These are phyloP conservation scores for Laetiporus sulphureus DNA, from an alignment of 1,284 basidiomycete genomes.

Conservation along the genomic window DNA sequence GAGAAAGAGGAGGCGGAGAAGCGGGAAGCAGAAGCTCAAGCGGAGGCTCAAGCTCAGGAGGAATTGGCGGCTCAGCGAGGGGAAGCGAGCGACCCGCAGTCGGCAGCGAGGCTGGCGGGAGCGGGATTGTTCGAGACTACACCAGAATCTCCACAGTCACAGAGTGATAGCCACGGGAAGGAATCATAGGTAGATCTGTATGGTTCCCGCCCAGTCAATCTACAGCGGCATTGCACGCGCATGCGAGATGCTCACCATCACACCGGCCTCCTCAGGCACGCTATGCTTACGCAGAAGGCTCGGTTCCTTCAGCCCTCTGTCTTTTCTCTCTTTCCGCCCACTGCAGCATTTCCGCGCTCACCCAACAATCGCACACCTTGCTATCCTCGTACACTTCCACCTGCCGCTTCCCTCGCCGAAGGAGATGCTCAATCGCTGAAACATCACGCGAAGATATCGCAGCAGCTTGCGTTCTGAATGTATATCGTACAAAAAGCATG, in stretches of 20 bases:
- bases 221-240: not conserved
- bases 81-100: constrained; percentile 15
- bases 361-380: constrained; percentile 64
- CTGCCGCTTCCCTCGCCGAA: constrained; percentile 58
- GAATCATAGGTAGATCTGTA: not conserved
- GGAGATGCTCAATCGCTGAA: constrained; percentile 62
- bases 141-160: constrained; percentile 3
- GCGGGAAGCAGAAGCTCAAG: constrained; percentile 9
- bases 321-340: constrained; percentile 40
- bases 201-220: not conserved
- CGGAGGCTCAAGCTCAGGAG: constrained; percentile 9
- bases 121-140: constrained; percentile 22
- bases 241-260: not conserved
- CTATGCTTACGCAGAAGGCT: too few species aligned
- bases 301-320: not conserved
- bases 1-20: constrained; percentile 8
- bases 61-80: constrained; percentile 15
- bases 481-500: constrained; percentile 56
- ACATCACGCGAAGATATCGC: constrained; percentile 58
- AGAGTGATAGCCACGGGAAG: constrained; percentile 1
- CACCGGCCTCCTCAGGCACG: too few species aligned
- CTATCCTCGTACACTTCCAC: constrained; percentile 61
- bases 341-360: constrained; percentile 57
- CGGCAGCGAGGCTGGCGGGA: constrained; percentile 19
- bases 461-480: constrained; percentile 56